Base-by-base conservation (phyloP, 2,329 filamentous ascomycete species). In the Trichoderma sp. region DNA sequence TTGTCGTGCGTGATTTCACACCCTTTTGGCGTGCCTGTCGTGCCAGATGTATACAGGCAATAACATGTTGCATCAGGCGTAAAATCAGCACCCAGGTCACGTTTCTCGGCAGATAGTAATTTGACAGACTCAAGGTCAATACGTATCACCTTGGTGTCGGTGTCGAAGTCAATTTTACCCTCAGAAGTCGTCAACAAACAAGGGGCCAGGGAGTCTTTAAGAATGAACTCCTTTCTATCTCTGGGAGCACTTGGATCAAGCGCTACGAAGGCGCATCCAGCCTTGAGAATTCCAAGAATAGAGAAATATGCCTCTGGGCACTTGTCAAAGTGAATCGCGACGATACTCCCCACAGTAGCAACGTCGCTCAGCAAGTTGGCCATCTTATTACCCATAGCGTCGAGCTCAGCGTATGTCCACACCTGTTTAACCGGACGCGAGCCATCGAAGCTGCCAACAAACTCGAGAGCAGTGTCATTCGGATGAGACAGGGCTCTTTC, bases 1-100 rank as follows among this genome's bases (percentile, higher is more conserved):
- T 97, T 97, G 61, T 93, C 89, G 74, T 97, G 94, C 0, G 91
- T 96, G 56, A 97, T 89, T 68, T 95, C 88, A 72, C 93, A 97
- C 2, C 93, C 93, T 73, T 97, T 97, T 0, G 93, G 93, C 0
- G 88, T 91, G 3, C 93, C 93, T 0, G 93, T 97, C 0, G 93
- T 96, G 4, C 93, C 92, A 4, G 91, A 94, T 0, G 93, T 97
- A 76, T 96, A 97, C 1, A 97, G 83, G 68, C 92, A 94, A 75
- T 96, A 97, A 72, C 90, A 93, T 0, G 88, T 87, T 71, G 89
- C 86, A 25, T 85, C 80, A 15, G 76, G 75, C n/a, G 68, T 71
- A 34, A 81, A 75, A 0, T 2, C 27, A 2, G 48, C 7, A 10
- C 42, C 64, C 2, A 72, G 45, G 5, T 67, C 45, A 25, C 56